Evolutionary conservation across 1,284 basidiomycete genomes (phyloP).

Genomic region (Malassezia japonica): DNA sequence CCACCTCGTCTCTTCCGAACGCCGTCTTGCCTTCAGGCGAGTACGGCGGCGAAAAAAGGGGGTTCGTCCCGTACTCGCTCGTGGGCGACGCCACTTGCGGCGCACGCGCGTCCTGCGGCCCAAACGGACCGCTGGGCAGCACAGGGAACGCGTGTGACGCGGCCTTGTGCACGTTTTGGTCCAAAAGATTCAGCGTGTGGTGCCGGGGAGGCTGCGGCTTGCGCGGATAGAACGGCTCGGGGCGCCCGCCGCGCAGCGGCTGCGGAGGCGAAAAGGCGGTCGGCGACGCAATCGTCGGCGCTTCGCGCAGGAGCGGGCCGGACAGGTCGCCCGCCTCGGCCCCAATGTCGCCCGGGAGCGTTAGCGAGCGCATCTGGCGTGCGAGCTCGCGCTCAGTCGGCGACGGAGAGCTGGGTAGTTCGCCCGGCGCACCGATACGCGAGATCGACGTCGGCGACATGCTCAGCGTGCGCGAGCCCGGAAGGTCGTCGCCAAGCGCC

Average conservation of each 20-base stretch:
- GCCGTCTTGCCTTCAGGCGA: not conserved
- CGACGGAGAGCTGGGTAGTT: not conserved
- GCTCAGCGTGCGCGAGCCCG: not conserved
- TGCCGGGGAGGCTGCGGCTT: not conserved
- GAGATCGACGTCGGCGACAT: not conserved
- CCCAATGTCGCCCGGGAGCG: not conserved
- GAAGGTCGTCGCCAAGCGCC: conserved; percentile 7
- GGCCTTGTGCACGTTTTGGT: not conserved
- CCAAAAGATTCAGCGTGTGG: not conserved
- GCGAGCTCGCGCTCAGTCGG: conserved; percentile 1
- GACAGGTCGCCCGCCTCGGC: not conserved
- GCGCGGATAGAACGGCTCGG: not conserved
- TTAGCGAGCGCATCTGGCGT: conserved; percentile 13
- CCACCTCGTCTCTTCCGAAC: not conserved
- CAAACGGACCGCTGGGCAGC: not conserved
- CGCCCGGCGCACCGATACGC: not conserved
- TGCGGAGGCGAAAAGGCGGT: not conserved
- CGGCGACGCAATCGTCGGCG: not conserved
- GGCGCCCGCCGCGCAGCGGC: not conserved
- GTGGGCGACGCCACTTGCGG: not conserved
- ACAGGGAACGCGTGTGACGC: not conserved
- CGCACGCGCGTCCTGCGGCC: not conserved
- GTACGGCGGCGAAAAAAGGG: not conserved
- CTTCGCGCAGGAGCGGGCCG: not conserved
- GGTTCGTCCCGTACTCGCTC: not conserved